Base-by-base conservation (phyloP, 768 basidiomycete species). In the Russula abietina region DNA sequence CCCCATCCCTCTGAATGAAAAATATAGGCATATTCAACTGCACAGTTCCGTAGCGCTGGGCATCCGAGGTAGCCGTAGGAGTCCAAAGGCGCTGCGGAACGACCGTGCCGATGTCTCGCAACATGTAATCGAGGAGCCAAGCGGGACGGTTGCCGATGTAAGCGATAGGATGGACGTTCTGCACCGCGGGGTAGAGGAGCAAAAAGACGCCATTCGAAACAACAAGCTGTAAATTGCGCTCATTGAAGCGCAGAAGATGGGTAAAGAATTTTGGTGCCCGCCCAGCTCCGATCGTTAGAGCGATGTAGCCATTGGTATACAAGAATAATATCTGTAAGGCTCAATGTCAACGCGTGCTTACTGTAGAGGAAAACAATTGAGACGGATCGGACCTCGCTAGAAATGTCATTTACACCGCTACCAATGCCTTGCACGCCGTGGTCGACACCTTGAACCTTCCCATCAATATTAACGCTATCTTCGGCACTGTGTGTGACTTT, bases 1-100 rank as follows among this genome's bases (percentile, higher is more conserved):
- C 30, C 28, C 41, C 32, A 28, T 55, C 41, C 41, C 39, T 36
- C 12, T 55, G 43, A 7, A 65, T 33, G 36, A 66, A 66, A n/a
- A 66, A 66, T n/a, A 66, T 60, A 0, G 65, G 65, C 49, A 66
- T 16, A 2, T 66, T 36, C 9, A 54, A 30, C 9, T 38, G 1
- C 11, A 49, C 58, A 1, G 45, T 32, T 22, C 30, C 19, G 39
- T 64, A 57, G 19, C 57, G 62, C 17, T 45, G 62, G 30, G 57
- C 53, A 11, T 64, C 62, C 4, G 51, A 33, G 8, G 45, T 32
- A n/a, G 54, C 43, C 2, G 26, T 19, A 11, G 62, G 62, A 38
- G 46, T 11, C 62, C 62, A 64, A 4, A 58, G 48, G 26, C 30
- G 4, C 32, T 64, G 62, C 9, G 58, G 50, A 3, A 64, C 58